Evolutionary conservation across 768 basidiomycete genomes (phyloP), one percentile per base, ranked within the genome.

Genomic region (Hysterangium stoloniferum): DNA sequence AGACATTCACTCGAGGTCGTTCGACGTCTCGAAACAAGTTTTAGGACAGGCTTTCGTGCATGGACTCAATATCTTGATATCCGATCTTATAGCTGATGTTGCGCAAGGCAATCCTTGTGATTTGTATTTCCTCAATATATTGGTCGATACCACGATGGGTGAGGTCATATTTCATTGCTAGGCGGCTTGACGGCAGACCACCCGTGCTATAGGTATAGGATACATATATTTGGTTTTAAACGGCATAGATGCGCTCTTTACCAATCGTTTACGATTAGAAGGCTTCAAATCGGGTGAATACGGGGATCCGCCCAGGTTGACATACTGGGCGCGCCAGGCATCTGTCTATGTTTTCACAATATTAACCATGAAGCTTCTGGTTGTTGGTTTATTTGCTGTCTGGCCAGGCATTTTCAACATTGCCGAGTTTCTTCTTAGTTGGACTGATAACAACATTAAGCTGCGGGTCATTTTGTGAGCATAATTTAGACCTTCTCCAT

Each of bases 121-220:
- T 24, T 79, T 79, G 57, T 96, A 97, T 66, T 94, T 96, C 62
- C 79, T 96, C 37, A 93, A 97, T 59, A 85, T 98, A 43, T 71
- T 95, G 24, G 71, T 97, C 52, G 95, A 98, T 66, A 92, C 89
- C 15, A 93, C 91, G 1, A 72, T 94, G 49, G 95, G 92, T 87
- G 56, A 61, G 82, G 59, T 11, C 29, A 37, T 4, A 22, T 12
- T 20, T 45, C 2, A n/a, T 8, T 29, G 6, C 17, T 25, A 52
- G 13, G 33, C 41, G 11, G 35, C 28, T 49, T 34, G 32, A 41
- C 54, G 25, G 38, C 15, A n/a, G 9, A 28, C n/a, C 44, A 40
- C n/a, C 17, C 31, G 9, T 45, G 43, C 57, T 40, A 34, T 62
- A 91, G 92, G 95, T 53, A 85, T 97, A 50, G 84, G 74, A 20